Percentiles rank a stretch among this genome's conserved stretches.
Evolutionary conservation across 1,139 yeast genomes (phyloP).

Genomic region (Saccharomyces hybrid): DNA sequence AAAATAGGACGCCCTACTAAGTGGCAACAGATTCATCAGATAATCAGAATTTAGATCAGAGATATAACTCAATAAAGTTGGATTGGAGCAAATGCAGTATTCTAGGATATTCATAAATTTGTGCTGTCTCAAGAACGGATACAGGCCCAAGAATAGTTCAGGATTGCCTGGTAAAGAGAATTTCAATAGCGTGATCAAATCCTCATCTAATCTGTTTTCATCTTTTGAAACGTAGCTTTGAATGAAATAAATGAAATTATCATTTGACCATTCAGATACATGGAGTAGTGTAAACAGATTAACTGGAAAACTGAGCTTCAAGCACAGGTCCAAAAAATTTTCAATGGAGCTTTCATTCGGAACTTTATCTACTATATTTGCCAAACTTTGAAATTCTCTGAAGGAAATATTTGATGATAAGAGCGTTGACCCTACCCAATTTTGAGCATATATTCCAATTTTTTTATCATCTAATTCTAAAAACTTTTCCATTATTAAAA

Average conservation of each 20-base stretch:
- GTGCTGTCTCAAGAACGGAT: neutral
- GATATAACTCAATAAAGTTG: neutral
- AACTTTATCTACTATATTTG: slow-evolving; percentile 2
- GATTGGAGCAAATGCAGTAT: neutral
- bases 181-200: neutral
- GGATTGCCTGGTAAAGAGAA: neutral
- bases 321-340: slow-evolving; percentile 5
- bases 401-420: slow-evolving; percentile 15
- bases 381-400: slow-evolving; percentile 5
- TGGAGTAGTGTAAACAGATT: neutral
- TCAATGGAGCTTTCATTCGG: slow-evolving; percentile 2
- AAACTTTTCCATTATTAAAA: slow-evolving; percentile 14
- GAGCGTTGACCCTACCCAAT: slow-evolving; percentile 23
- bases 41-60: neutral
- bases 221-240: neutral
- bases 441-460: slow-evolving; percentile 14
- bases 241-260: neutral
- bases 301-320: slow-evolving; percentile 2
- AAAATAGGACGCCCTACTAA: neutral
- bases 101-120: neutral
- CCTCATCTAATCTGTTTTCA: neutral
- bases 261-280: slow-evolving; percentile 1
- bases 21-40: neutral
- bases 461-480: slow-evolving; percentile 10
- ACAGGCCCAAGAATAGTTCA: neutral